Evolutionary conservation across 768 basidiomycete species (phyloP).

Genomic region (Russula compacta): DNA sequence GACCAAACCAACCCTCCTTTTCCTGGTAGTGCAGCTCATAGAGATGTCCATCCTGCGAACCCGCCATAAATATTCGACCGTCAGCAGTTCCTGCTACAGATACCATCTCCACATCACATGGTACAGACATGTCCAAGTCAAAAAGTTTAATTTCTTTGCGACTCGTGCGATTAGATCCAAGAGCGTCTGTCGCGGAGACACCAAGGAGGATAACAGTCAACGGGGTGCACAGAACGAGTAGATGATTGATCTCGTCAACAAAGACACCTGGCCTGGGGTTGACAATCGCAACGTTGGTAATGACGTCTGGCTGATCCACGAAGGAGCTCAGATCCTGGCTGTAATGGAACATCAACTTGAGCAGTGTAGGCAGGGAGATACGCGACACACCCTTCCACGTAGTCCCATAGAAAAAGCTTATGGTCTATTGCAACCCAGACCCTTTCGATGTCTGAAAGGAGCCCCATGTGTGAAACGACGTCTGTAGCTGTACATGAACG

Average conservation of each 20-base stretch:
- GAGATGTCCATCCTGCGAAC: conserved; percentile 74
- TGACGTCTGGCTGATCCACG: conserved; percentile 83
- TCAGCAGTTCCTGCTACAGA: conserved; percentile 69
- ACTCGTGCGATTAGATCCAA: conserved; percentile 31
- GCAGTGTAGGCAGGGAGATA: not conserved
- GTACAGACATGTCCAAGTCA: conserved; percentile 74
- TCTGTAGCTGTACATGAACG: conserved; percentile 40
- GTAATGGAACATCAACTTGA: conserved; percentile 11
- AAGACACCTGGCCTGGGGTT: conserved; percentile 81
- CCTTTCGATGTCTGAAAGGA: conserved; percentile 87
- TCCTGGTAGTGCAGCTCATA: conserved; percentile 92
- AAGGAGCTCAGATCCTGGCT: conserved; percentile 92
- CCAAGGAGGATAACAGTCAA: conserved; percentile 79
- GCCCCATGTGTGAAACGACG: conserved; percentile 76
- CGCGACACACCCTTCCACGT: conserved; percentile 69
- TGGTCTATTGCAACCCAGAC: conserved; percentile 95
- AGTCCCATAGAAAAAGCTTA: conserved; percentile 95
- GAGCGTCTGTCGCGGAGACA: conserved; percentile 44
- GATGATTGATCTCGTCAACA: conserved; percentile 81
- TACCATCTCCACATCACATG: conserved; percentile 78
- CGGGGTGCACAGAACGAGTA: conserved; percentile 87
- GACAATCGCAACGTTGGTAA: conserved; percentile 82
- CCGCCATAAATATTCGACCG: conserved; percentile 89
- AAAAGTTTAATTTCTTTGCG: conserved; percentile 80
- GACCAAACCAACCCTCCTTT: conserved; percentile 87